Conservation (phyloP, 768 basidiomycete genomes). For the Solioccasus polychromus region DNA sequence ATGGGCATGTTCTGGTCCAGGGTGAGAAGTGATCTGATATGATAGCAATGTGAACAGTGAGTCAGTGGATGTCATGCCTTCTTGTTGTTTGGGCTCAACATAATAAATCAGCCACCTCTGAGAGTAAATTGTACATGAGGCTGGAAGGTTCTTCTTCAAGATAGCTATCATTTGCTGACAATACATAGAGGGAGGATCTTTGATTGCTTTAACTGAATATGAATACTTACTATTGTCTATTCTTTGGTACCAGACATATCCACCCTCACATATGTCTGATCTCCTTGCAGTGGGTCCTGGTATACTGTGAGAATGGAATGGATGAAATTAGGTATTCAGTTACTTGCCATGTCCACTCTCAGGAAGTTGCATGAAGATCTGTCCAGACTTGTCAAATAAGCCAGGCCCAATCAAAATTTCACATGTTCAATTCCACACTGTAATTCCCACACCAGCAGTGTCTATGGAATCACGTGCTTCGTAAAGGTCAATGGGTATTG, state of each 20-base stretch:
- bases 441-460: conserved; percentile 40
- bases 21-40: no score
- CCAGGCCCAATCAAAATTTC: conserved; percentile 43
- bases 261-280: conserved; percentile 30
- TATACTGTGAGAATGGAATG: conserved; percentile 10
- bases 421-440: conserved; percentile 48
- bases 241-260: conserved; percentile 27
- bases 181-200: conserved; percentile 12
- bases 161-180: conserved; percentile 21
- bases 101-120: no score
- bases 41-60: no score
- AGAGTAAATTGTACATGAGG: no score
- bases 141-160: conserved; percentile 17
- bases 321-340: no score
- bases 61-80: no score
- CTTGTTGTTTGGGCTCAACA: no score
- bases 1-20: no score
- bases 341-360: conserved; percentile 16
- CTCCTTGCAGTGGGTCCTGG: neutral
- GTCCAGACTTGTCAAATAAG: conserved; percentile 33
- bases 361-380: conserved; percentile 7
- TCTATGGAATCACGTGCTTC: conserved; percentile 44
- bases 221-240: conserved; percentile 20
- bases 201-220: conserved; percentile 1
- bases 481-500: conserved; percentile 42